Conservation (phyloP, 1,284 basidiomycete species). For the Puccinia novopanici region DNA sequence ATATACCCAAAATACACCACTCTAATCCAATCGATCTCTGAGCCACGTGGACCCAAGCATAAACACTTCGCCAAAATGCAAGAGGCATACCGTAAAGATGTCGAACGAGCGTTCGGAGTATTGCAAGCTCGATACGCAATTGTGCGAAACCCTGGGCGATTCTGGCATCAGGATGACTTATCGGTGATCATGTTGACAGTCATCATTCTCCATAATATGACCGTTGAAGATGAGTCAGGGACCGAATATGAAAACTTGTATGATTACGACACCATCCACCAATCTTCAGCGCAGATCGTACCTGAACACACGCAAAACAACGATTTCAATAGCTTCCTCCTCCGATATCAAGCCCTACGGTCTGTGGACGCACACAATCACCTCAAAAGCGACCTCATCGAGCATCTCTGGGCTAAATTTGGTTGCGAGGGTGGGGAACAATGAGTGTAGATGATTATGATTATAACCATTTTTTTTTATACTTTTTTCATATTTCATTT, state of each 20-base stretch:
- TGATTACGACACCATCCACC: conserved; percentile 26
- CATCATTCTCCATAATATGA: conserved; percentile 17
- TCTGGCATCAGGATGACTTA: neutral
- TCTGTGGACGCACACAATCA: neutral
- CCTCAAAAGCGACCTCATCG: no score
- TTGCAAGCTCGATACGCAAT: conserved; percentile 5
- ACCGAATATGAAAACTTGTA: neutral
- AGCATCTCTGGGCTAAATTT: no score
- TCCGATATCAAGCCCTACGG: neutral
- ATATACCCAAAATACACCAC: neutral
- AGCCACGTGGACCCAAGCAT: conserved; percentile 2
- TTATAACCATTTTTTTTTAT: no score
- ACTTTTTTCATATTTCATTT: no score
- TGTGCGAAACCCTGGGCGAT: neutral
- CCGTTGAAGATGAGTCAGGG: conserved; percentile 12
- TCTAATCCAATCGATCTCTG: conserved; percentile 10
- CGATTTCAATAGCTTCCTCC: neutral
- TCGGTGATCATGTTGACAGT: neutral
- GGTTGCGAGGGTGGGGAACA: no score
- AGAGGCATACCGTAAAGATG: conserved; percentile 4
- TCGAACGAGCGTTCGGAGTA: conserved; percentile 2
- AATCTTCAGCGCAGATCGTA: neutral
- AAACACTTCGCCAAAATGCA: conserved; percentile 14
- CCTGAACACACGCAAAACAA: neutral
- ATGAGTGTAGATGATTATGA: no score